Percentiles rank a stretch among this genome's conserved stretches.
phyloP scores from a whole-genome alignment of 345 rosid species.

The Salix brachista region DNA sequence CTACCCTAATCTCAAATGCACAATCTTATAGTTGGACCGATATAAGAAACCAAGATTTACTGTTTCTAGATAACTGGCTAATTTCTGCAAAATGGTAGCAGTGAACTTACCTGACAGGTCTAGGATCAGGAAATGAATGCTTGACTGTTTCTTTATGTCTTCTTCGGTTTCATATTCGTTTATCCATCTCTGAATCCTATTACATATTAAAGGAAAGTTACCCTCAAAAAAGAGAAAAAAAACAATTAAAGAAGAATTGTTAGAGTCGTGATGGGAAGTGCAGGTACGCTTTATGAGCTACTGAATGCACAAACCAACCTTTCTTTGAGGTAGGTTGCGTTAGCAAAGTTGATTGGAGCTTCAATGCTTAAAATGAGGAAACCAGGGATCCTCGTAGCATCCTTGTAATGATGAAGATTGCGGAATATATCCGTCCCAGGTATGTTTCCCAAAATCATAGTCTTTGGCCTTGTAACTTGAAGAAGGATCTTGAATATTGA shows the following conservation, averaged over 20 bases:
- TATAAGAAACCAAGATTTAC: background rate
- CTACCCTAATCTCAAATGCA: background rate
- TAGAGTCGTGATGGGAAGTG: background rate
- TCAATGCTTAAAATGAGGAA: constrained; percentile 74
- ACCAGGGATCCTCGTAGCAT: constrained; percentile 63
- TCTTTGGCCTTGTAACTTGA: constrained; percentile 84
- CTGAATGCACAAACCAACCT: constrained; percentile 40
- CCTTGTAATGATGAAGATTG: constrained; percentile 68
- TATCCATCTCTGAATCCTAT: constrained; percentile 74
- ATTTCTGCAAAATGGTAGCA: background rate
- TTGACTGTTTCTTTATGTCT: constrained; percentile 44
- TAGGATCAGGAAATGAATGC: constrained; percentile 53
- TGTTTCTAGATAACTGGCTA: background rate
- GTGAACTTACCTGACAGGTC: constrained; percentile 63
- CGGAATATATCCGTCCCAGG: constrained; percentile 73
- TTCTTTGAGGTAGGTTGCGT: constrained; percentile 76
- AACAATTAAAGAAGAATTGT: background rate
- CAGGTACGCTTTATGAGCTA: background rate
- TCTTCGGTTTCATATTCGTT: constrained; percentile 68
- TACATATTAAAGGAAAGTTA: background rate
- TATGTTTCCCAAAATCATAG: constrained; percentile 67
- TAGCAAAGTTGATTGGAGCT: constrained; percentile 85
- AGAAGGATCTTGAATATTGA: constrained; percentile 78
- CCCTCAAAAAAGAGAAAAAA: background rate
- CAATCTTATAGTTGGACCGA: background rate